Evolutionary conservation across 495 filamentous ascomycete species (phyloP).

Genomic region (Penicillium malachiteum): DNA sequence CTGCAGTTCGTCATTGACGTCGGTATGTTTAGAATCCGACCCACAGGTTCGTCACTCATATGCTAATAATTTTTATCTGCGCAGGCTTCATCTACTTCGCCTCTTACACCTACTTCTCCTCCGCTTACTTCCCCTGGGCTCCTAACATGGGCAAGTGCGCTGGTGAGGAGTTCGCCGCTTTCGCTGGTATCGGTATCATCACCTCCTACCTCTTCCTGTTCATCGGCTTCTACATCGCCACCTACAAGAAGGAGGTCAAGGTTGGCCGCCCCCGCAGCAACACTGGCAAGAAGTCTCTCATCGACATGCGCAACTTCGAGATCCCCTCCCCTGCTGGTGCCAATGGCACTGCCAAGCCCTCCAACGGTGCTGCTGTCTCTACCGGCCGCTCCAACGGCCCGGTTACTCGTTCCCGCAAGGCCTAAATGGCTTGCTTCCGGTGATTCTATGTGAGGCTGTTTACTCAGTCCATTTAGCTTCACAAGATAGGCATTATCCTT

Average conservation of each 20-base stretch:
- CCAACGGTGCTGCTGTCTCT: conserved; percentile 36
- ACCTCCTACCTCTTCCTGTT: conserved; percentile 94
- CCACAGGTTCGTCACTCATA: neutral
- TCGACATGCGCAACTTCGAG: conserved; percentile 56
- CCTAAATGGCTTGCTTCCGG: conserved; percentile 26
- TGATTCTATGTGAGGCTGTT: neutral
- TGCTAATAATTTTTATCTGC: neutral
- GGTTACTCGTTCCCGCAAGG: conserved; percentile 51
- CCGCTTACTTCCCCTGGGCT: conserved; percentile 82
- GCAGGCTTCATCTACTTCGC: conserved; percentile 91
- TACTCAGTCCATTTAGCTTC: neutral
- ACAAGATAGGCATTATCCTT: neutral
- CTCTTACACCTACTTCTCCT: conserved; percentile 92
- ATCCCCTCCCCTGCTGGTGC: conserved; percentile 33
- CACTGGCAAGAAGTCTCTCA: conserved; percentile 51
- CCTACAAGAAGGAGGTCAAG: conserved; percentile 87
- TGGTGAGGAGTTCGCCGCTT: conserved; percentile 95
- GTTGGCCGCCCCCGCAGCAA: conserved; percentile 50
- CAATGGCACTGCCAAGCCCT: conserved; percentile 17
- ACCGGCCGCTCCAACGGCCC: conserved; percentile 45
- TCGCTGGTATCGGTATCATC: conserved; percentile 87
- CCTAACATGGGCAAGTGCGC: conserved; percentile 84
- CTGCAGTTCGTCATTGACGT: conserved; percentile 60
- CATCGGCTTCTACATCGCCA: conserved; percentile 98
- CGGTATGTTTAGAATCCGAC: conserved; percentile 31